Conservation (phyloP, 2,329 filamentous ascomycete genomes). For the Arachnomyces sp. region DNA sequence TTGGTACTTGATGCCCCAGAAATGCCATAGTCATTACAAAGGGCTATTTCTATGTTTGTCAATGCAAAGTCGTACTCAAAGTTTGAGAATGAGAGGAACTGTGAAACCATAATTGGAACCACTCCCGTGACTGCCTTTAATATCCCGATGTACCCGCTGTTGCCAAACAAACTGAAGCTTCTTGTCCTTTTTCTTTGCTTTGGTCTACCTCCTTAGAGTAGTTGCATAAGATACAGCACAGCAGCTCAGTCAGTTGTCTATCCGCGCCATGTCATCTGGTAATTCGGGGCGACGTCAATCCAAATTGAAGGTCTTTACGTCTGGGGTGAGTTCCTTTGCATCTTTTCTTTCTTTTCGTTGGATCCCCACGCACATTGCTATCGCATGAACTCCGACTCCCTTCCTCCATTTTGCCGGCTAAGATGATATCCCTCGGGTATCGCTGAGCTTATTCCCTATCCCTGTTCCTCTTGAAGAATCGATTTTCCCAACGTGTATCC, state of each 20-base stretch:
- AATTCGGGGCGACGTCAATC: constrained; percentile 22
- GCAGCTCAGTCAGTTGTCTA: background rate
- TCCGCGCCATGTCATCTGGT: constrained; percentile 24
- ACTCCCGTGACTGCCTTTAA: no score
- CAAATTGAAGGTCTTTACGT: constrained; percentile 29
- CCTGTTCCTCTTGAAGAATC: constrained; percentile 3
- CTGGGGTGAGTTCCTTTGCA: constrained; percentile 23
- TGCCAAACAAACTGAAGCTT: no score
- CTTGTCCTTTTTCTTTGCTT: no score
- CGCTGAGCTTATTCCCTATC: constrained; percentile 2
- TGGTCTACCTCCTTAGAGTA: no score
- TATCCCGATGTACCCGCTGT: no score
- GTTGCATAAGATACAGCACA: no score
- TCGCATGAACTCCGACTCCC: background rate
- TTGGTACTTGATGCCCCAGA: no score
- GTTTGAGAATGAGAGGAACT: no score
- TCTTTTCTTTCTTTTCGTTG: constrained; percentile 2
- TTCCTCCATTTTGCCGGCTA: background rate
- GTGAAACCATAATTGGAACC: no score
- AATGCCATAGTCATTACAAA: no score
- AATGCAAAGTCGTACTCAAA: no score
- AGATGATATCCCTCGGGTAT: background rate
- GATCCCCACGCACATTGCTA: background rate
- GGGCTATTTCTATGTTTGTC: no score
- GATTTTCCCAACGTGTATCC: background rate